Base-by-base conservation (phyloP, 2,329 filamentous ascomycete genomes). In the Aspergillus uvarum region DNA sequence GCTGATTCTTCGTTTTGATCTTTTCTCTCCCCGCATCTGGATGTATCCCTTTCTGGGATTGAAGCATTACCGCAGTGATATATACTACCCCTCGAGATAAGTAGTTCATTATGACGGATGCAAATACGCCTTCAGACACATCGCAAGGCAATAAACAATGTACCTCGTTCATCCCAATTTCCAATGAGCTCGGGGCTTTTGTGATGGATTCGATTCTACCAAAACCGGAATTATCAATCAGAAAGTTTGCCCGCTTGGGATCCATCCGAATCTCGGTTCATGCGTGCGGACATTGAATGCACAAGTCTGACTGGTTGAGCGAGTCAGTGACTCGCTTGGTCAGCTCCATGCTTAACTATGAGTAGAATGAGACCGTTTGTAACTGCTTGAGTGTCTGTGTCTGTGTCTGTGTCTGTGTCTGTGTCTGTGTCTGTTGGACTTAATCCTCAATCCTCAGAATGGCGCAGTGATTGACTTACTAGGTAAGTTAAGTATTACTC, bases 171-270 rank as follows among this genome's bases (percentile, higher is more conserved):
- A 44, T 44, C 38, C 38, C 16, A 44, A 44, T 44, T 44, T 44
- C 14, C 6, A 44, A 16, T 16, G 38, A 6, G 38, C 14, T 19
- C 38, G 38, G 38, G 38, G 38, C 38, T 16, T 19, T 44, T 44
- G 16, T 44, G 38, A 44, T 44, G 38, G n/a, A 54, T 35, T 35
- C 47, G 26, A 38, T 58, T 44, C 42, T 35, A 14, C 32, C 16
- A 52, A 22, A 47, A 51, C 32, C 49, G 51, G 29, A 60, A 58
- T 52, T 50, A 58, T 59, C 52, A 48, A 52, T 59, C 51, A 54
- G 47, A 61, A 60, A 61, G 61, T 66, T 32, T 55, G 53, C 53
- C 42, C 14, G 32, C 38, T 55, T 51, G 49, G 14, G 38, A 44
- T 44, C 38, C 38, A 44, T 44, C 38, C 6, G 38, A 44, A 44